A percentile compares a stretch with the other conserved stretches of the same genome.
Conservation (phyloP, 768 basidiomycete genomes). For the Tricholoma matsutake region DNA sequence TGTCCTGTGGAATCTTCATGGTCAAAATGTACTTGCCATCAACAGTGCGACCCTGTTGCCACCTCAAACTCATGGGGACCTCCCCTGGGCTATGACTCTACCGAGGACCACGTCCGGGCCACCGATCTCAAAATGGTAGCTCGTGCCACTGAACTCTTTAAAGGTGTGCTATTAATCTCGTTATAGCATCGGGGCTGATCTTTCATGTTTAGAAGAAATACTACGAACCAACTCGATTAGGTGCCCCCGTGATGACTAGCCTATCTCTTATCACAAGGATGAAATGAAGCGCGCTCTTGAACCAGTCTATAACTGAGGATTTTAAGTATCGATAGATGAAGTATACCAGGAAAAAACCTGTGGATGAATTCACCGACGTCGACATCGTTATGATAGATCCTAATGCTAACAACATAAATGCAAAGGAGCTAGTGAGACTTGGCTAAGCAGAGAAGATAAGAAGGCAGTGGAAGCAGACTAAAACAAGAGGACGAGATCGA, state of each 20-base stretch:
- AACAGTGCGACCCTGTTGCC: too few relatives aligned
- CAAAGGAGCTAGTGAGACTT: background rate
- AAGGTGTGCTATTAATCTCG: background rate
- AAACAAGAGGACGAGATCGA: background rate
- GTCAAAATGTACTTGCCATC: background rate
- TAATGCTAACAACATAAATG: background rate
- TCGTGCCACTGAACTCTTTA: conserved; percentile 6
- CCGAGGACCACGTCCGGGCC: background rate
- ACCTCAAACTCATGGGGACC: too few relatives aligned
- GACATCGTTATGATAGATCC: background rate
- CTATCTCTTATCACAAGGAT: background rate
- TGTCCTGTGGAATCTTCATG: background rate
- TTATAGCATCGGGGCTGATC: background rate
- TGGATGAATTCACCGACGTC: background rate
- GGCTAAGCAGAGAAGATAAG: background rate
- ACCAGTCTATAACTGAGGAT: background rate
- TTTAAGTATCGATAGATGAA: background rate
- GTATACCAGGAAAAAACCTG: background rate
- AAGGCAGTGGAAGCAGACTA: background rate
- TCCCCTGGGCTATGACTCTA: background rate
- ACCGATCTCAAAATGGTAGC: background rate
- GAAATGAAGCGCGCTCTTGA: background rate
- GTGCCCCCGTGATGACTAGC: background rate
- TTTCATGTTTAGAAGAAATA: background rate
- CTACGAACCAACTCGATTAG: background rate